Percentiles rank a stretch among this genome's conserved stretches.
These are phyloP conservation scores for Tuber aestivum DNA, from an alignment of 495 filamentous ascomycete genomes.

Conservation along the genomic window DNA sequence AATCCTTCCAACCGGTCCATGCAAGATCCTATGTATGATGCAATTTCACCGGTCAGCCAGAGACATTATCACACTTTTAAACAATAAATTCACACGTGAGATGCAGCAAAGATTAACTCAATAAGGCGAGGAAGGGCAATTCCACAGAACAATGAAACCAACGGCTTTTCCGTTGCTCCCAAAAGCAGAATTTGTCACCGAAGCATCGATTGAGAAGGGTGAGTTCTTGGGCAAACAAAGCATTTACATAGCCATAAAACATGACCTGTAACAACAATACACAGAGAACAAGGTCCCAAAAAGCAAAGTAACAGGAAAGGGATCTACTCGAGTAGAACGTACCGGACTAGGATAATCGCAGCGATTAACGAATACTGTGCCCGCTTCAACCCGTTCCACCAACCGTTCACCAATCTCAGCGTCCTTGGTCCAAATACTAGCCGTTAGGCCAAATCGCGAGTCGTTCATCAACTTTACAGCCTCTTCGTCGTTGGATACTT, in stretches of 20 bases:
- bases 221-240: constrained; percentile 7
- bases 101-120: not conserved
- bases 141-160: not conserved
- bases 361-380: constrained; percentile 94
- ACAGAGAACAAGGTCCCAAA: not conserved
- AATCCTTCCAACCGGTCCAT: constrained; percentile 98
- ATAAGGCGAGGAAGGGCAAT: not conserved
- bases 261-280: not conserved
- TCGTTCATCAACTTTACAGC: constrained; percentile 89
- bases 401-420: constrained; percentile 67
- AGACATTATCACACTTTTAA: constrained; percentile 26
- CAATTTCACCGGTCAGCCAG: constrained; percentile 24
- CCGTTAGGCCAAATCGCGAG: constrained; percentile 86
- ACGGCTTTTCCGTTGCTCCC: not conserved
- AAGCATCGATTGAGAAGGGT: not conserved
- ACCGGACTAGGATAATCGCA: constrained; percentile 89
- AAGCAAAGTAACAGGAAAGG: constrained; percentile 8
- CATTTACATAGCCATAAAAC: not conserved
- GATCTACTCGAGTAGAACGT: constrained; percentile 50
- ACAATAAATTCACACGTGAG: constrained; percentile 10
- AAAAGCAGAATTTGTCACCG: constrained; percentile 15
- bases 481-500: constrained; percentile 74
- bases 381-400: constrained; percentile 77
- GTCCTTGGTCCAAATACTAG: constrained; percentile 98
- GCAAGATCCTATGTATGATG: constrained; percentile 67